Percentiles rank a stretch among this genome's conserved stretches.
Conservation (phyloP, 306 rosid species). For the Quercus ilex region DNA sequence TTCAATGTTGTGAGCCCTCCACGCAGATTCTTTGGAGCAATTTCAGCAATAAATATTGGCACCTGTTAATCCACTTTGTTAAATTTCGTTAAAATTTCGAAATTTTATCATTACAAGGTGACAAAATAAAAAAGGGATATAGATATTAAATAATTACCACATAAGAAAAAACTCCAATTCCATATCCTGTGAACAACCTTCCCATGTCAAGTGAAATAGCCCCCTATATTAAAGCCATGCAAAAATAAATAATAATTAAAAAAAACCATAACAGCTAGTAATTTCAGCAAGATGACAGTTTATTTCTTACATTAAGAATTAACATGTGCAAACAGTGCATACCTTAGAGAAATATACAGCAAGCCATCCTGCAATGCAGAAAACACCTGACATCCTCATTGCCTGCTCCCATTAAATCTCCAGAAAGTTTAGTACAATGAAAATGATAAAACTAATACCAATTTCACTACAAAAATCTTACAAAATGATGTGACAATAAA, state of each 20-base stretch:
- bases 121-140: not conserved
- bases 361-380: slow-evolving; percentile 80
- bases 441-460: too few relatives aligned
- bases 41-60: slow-evolving; percentile 40
- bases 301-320: not conserved
- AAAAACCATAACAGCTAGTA: not conserved
- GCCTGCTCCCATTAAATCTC: slow-evolving; percentile 46
- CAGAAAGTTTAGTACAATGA: not conserved
- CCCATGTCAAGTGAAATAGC: slow-evolving; percentile 59
- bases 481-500: too few relatives aligned
- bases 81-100: slow-evolving; percentile 8
- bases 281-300: not conserved
- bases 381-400: slow-evolving; percentile 64
- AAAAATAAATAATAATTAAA: too few relatives aligned
- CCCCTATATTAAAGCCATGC: slow-evolving; percentile 27
- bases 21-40: slow-evolving; percentile 39
- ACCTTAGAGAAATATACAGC: slow-evolving; percentile 67
- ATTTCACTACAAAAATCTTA: too few relatives aligned
- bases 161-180: slow-evolving; percentile 80
- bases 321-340: not conserved
- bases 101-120: not conserved
- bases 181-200: slow-evolving; percentile 70
- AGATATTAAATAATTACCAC: slow-evolving; percentile 54
- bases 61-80: slow-evolving; percentile 27
- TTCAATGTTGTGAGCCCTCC: slow-evolving; percentile 43